phyloP scores from a whole-genome alignment of 2,329 filamentous ascomycete species.

The Zopfia rhizophila region DNA sequence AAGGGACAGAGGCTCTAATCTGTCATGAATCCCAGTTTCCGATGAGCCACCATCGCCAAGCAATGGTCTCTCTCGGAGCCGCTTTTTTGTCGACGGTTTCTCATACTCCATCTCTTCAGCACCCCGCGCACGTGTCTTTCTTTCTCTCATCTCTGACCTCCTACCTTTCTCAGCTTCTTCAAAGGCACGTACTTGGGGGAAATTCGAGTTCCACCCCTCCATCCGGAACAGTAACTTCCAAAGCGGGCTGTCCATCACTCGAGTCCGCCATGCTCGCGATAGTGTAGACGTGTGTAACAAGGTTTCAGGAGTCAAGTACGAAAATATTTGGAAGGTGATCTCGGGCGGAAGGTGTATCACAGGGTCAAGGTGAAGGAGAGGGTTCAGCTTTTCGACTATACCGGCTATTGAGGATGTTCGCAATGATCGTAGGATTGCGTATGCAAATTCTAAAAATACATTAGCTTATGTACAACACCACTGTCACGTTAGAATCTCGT shows the following conservation, averaged over 20 bases:
- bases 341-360: constrained; percentile 86
- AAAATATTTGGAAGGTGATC: constrained; percentile 88
- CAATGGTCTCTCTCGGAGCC: constrained; percentile 58
- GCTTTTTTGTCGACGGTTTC: constrained; percentile 64
- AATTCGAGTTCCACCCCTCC: constrained; percentile 85
- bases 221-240: constrained; percentile 86
- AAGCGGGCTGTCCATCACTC: constrained; percentile 83
- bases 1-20: constrained; percentile 30
- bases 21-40: constrained; percentile 35
- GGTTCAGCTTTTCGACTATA: constrained; percentile 82
- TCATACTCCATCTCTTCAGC: constrained; percentile 60
- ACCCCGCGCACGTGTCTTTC: constrained; percentile 58
- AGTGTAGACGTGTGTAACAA: constrained; percentile 81
- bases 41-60: constrained; percentile 47
- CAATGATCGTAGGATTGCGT: constrained; percentile 79
- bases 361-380: constrained; percentile 92
- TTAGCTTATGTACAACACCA: not conserved
- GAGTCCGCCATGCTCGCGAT: constrained; percentile 82
- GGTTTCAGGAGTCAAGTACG: constrained; percentile 83
- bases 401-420: constrained; percentile 82
- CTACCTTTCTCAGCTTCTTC: constrained; percentile 66
- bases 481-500: not conserved
- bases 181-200: constrained; percentile 70
- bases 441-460: constrained; percentile 76
- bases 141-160: constrained; percentile 49